These are phyloP conservation scores for Verticillium isaacii DNA, from an alignment of 2,329 filamentous ascomycete genomes.

Conservation along the genomic window DNA sequence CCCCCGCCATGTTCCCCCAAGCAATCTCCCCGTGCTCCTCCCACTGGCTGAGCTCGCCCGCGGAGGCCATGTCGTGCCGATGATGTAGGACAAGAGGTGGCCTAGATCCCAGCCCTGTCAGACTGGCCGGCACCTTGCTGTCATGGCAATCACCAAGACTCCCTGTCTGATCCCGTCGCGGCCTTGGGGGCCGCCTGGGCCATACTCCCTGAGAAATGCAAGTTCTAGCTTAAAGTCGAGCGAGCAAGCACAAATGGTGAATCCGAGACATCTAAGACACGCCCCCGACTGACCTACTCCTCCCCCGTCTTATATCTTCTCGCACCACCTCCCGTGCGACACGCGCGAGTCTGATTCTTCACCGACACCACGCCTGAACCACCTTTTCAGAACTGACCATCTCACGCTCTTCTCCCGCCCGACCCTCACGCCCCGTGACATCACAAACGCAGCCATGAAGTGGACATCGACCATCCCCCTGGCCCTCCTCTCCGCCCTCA, in stretches of 20 bases:
- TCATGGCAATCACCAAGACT: not conserved
- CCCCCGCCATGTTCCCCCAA: not conserved
- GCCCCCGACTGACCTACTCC: not conserved
- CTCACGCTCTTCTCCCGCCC: not conserved
- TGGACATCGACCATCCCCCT: not conserved
- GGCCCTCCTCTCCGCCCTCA: not conserved
- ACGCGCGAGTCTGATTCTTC: not conserved
- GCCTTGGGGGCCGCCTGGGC: not conserved
- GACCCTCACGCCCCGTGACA: not conserved
- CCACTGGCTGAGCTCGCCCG: not conserved
- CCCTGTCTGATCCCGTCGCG: not conserved
- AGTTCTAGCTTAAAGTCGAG: not conserved
- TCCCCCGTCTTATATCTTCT: not conserved
- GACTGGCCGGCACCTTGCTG: not conserved
- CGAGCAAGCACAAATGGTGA: not conserved
- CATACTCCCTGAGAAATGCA: not conserved
- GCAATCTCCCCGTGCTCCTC: not conserved
- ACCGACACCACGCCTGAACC: not conserved
- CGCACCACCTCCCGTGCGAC: not conserved
- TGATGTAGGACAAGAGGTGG: not conserved
- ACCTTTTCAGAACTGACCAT: not conserved
- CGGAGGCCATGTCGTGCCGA: not conserved
- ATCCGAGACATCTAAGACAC: not conserved
- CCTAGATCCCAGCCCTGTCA: not conserved
- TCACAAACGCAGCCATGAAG: not conserved